Evolutionary conservation across 2,329 filamentous ascomycete genomes (phyloP).

Genomic region (Penicillium sp.): DNA sequence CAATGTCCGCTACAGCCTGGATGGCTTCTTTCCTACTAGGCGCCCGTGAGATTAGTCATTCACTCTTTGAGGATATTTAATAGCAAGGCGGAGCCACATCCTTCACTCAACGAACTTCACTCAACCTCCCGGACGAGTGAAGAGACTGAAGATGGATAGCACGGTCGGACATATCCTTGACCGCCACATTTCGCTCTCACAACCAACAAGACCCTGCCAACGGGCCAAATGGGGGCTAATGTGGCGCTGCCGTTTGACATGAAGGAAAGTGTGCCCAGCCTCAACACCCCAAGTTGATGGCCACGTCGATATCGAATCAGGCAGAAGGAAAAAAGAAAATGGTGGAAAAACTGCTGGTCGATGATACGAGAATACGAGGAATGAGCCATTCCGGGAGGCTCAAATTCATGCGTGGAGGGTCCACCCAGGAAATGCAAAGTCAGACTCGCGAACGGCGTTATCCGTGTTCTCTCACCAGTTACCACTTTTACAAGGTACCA

Average conservation of each 20-base stretch:
- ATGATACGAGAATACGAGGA: constrained; percentile 2
- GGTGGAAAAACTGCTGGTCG: not conserved
- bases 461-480: not conserved
- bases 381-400: constrained; percentile 16
- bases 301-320: not conserved
- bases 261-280: not conserved
- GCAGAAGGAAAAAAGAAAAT: constrained; percentile 1
- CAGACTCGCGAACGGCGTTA: constrained; percentile 1
- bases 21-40: not conserved
- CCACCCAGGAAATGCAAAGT: constrained; percentile 2
- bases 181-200: not conserved
- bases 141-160: not conserved
- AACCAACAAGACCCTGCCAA: not conserved
- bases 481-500: too few relatives aligned
- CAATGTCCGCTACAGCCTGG: not conserved
- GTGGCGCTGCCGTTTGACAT: not conserved
- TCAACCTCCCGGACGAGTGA: too few relatives aligned
- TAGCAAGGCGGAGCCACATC: not conserved
- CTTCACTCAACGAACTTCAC: not conserved
- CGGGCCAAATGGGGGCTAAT: not conserved
- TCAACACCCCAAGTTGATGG: not conserved
- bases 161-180: not conserved
- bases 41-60: not conserved
- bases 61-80: not conserved
- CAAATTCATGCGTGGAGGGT: constrained; percentile 14